A percentile compares a stretch with the other conserved stretches of the same genome.
These are phyloP conservation scores for Tulasnella sp. DNA, from an alignment of 768 basidiomycete species.

Conservation along the genomic window DNA sequence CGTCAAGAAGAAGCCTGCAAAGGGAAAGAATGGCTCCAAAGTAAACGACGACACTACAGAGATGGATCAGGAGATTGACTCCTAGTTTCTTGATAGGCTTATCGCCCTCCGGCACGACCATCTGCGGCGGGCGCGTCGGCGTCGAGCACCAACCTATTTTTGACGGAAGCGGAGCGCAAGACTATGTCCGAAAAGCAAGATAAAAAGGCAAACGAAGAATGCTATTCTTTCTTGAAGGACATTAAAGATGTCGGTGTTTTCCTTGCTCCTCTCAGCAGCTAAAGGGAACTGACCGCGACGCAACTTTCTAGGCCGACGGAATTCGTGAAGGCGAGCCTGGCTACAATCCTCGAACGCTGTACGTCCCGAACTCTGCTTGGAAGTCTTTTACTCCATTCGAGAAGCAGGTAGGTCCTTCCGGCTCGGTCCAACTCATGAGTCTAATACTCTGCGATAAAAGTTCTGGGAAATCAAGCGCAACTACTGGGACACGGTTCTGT, in stretches of 20 bases:
- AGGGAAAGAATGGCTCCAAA: neutral
- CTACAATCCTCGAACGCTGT: constrained; percentile 84
- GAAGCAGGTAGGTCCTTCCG: constrained; percentile 47
- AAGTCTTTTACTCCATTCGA: constrained; percentile 87
- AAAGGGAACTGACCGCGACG: neutral
- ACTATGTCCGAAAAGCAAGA: constrained; percentile 66
- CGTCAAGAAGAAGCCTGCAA: constrained; percentile 11
- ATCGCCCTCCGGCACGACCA: constrained; percentile 17
- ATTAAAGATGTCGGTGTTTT: constrained; percentile 48
- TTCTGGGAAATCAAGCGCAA: constrained; percentile 85
- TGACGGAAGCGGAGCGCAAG: constrained; percentile 75
- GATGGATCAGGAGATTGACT: neutral
- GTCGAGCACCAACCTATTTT: constrained; percentile 31
- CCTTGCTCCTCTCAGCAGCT: neutral
- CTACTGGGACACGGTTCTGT: constrained; percentile 91
- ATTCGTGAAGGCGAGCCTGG: constrained; percentile 64
- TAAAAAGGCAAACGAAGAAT: constrained; percentile 67
- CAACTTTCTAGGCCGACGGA: constrained; percentile 56
- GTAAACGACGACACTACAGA: neutral
- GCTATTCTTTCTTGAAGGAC: constrained; percentile 64
- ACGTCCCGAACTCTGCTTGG: constrained; percentile 69
- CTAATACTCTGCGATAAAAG: constrained; percentile 12
- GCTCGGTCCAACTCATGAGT: neutral
- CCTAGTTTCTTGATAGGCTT: neutral
- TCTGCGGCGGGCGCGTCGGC: constrained; percentile 15